Conservation (phyloP, 768 basidiomycete species). For the Pholiota molesta region DNA sequence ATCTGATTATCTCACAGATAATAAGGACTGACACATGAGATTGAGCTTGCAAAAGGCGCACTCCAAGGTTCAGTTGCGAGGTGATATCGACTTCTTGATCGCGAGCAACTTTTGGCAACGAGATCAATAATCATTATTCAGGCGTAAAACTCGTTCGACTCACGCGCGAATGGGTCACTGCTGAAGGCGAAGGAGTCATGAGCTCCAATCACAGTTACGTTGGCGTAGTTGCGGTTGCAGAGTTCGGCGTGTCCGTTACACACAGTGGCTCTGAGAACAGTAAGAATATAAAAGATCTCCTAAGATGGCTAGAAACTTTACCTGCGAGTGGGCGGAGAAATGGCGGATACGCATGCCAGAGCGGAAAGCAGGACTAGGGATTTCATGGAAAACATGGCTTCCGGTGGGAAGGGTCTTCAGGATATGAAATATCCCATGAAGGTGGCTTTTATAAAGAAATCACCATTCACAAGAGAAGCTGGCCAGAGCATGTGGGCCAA, state of each 20-base stretch:
- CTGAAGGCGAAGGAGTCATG: constrained; percentile 62
- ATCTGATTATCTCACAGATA: not conserved
- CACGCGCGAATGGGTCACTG: constrained; percentile 46
- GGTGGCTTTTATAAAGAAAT: not conserved
- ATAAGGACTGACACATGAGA: constrained; percentile 40
- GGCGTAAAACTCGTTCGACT: constrained; percentile 10
- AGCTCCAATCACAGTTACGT: constrained; percentile 50
- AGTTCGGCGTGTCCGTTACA: constrained; percentile 73
- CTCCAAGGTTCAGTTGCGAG: constrained; percentile 50
- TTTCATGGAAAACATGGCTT: not conserved
- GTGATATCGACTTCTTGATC: constrained; percentile 56
- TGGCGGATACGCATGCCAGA: not conserved
- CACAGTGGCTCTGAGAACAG: constrained; percentile 38
- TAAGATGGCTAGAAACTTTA: not conserved
- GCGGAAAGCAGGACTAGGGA: not conserved
- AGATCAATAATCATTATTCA: not conserved
- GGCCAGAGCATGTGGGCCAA: not conserved
- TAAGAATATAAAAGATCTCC: not conserved
- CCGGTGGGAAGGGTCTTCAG: not conserved
- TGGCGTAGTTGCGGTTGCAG: constrained; percentile 58
- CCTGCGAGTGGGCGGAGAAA: constrained; percentile 4
- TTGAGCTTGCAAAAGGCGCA: constrained; percentile 65
- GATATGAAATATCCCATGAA: not conserved
- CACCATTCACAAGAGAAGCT: not conserved
- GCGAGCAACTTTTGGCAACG: constrained; percentile 39